phyloP scores from a whole-genome alignment of 2,329 filamentous ascomycete species.

The Hymenoscyphus albidus region DNA sequence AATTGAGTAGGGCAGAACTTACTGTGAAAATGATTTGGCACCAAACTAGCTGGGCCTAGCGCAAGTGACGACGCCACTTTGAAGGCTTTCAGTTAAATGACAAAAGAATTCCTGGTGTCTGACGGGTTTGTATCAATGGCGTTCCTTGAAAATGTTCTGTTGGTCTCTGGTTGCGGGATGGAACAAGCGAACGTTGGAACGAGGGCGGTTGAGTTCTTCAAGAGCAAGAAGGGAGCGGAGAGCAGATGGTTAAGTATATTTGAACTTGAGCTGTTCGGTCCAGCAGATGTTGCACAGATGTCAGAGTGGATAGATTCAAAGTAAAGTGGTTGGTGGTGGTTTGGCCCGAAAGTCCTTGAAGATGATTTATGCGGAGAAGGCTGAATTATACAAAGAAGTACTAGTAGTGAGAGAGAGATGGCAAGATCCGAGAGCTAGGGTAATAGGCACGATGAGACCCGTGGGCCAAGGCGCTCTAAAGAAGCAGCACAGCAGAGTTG shows the following conservation, averaged over 20 bases:
- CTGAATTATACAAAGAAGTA: not conserved
- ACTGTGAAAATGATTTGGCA: constrained; percentile 1
- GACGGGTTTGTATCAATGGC: not conserved
- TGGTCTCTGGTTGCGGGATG: too few relatives aligned
- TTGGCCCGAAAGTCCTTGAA: not conserved
- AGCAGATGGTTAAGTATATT: not conserved
- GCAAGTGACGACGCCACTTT: constrained; percentile 1
- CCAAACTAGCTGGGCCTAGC: not conserved
- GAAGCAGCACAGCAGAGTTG: not conserved
- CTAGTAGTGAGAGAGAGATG: not conserved
- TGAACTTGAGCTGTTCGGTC: too few relatives aligned
- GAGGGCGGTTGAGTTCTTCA: not conserved
- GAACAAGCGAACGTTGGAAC: not conserved
- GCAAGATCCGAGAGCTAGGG: not conserved
- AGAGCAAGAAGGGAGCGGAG: not conserved
- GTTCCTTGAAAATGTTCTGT: not conserved
- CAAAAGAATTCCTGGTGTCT: not conserved
- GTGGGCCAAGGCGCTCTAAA: not conserved
- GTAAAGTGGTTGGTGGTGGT: not conserved
- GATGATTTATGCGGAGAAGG: not conserved
- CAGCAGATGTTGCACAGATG: too few relatives aligned
- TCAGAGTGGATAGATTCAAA: not conserved
- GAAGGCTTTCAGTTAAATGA: not conserved
- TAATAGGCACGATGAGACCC: not conserved
- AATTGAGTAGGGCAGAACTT: not conserved